Evolutionary conservation across 352 stramenopile genomes (phyloP).

Genomic region (Phytopythium kandeliae): DNA sequence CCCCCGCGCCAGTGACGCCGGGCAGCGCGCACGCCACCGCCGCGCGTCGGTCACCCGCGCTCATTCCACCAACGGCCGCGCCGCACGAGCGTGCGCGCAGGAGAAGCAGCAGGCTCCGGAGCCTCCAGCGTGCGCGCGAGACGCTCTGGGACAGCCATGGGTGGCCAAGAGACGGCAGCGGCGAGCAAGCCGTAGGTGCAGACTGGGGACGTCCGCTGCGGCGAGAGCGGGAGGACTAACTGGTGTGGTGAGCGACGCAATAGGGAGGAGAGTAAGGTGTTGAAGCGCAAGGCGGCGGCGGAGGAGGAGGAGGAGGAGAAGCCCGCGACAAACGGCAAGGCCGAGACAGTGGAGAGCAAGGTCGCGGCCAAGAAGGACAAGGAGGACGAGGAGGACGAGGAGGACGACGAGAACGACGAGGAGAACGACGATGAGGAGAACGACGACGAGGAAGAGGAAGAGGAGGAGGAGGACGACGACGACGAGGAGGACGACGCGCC

Average conservation of each 20-base stretch:
- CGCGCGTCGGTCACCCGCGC: neutral
- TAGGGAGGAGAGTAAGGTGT: conserved; percentile 29
- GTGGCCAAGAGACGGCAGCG: conserved; percentile 27
- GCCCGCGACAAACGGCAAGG: conserved; percentile 11
- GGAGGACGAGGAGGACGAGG: conserved; percentile 36
- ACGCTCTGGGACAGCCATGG: conserved; percentile 11
- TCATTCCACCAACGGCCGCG: conserved; percentile 4
- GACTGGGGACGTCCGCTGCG: too few species aligned
- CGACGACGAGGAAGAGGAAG: conserved; percentile 36
- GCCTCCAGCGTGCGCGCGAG: neutral
- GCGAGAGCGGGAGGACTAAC: too few species aligned
- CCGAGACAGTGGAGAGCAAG: conserved; percentile 26
- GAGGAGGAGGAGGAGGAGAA: conserved; percentile 25
- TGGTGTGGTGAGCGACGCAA: neutral
- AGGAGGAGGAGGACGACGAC: conserved; percentile 33
- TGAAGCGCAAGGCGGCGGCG: conserved; percentile 40
- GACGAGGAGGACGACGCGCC: conserved; percentile 46
- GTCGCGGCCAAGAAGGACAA: conserved; percentile 33
- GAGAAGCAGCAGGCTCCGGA: neutral
- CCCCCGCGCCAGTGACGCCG: neutral
- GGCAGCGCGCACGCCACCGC: neutral
- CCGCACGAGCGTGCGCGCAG: neutral
- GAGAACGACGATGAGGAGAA: conserved; percentile 38
- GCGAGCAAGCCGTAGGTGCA: conserved; percentile 38
- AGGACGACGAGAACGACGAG: conserved; percentile 44